phyloP scores from a whole-genome alignment of 2,329 filamentous ascomycete genomes.

The Penicillium paneum region DNA sequence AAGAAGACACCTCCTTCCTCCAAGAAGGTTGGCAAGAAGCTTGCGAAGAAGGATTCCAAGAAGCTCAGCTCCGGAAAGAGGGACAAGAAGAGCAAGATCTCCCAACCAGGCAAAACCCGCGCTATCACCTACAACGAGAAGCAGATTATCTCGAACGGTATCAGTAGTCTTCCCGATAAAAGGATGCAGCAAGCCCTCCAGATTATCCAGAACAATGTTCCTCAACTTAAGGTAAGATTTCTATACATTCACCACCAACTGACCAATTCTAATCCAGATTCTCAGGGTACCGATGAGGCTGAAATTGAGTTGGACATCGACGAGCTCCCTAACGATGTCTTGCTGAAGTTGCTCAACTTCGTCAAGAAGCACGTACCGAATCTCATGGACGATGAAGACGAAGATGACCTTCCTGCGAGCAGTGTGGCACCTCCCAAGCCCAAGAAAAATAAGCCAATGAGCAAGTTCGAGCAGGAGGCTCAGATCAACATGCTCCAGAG shows the following conservation, averaged over 20 bases:
- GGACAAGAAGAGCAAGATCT: slow-evolving; percentile 43
- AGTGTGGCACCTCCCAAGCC: slow-evolving; percentile 41
- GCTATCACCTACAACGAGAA: slow-evolving; percentile 78
- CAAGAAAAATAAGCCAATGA: slow-evolving; percentile 54
- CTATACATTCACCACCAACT: not conserved
- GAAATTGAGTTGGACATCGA: slow-evolving; percentile 51
- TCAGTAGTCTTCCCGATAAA: slow-evolving; percentile 73
- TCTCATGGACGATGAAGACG: slow-evolving; percentile 45
- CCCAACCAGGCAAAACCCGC: slow-evolving; percentile 53
- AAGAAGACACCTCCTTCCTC: slow-evolving; percentile 54
- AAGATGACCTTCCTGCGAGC: slow-evolving; percentile 37
- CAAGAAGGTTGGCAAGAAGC: slow-evolving; percentile 45
- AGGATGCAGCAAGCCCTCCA: slow-evolving; percentile 77
- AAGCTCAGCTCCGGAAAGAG: slow-evolving; percentile 48
- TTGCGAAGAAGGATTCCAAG: slow-evolving; percentile 39
- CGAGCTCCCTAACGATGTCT: slow-evolving; percentile 47
- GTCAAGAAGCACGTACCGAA: slow-evolving; percentile 48
- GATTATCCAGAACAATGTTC: slow-evolving; percentile 82
- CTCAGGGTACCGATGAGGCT: slow-evolving; percentile 43
- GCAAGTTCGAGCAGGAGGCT: slow-evolving; percentile 50
- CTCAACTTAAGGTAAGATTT: slow-evolving; percentile 61
- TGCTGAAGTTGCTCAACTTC: slow-evolving; percentile 46
- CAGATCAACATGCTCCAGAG: slow-evolving; percentile 49
- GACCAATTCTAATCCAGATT: slow-evolving; percentile 10
- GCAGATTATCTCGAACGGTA: slow-evolving; percentile 82